Evolutionary conservation across 2,329 filamentous ascomycete genomes (phyloP).

Genomic region (Zelopaecilomyces penicillatus): DNA sequence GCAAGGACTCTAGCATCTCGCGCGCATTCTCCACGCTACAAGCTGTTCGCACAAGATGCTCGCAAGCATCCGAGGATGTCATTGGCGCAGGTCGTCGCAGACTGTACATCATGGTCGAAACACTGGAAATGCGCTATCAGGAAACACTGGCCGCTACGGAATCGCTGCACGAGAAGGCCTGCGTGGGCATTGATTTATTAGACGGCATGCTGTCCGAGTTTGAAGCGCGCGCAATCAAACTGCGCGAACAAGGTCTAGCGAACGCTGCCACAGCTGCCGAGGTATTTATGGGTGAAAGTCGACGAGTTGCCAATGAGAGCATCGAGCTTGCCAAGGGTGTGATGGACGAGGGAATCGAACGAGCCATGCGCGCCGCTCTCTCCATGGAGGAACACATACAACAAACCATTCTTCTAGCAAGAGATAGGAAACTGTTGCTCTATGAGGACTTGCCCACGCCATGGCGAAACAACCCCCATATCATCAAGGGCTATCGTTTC

Average conservation of each 20-base stretch:
- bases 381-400: conserved; percentile 79
- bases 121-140: conserved; percentile 78
- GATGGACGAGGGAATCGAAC: conserved; percentile 72
- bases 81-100: conserved; percentile 78
- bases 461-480: conserved; percentile 94
- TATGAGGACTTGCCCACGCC: conserved; percentile 88
- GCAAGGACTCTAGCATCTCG: conserved; percentile 74
- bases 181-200: conserved; percentile 77
- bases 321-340: conserved; percentile 66
- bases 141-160: conserved; percentile 77
- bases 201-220: conserved; percentile 80
- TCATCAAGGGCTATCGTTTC: conserved; percentile 86
- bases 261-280: conserved; percentile 58
- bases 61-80: conserved; percentile 81
- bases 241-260: conserved; percentile 67
- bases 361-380: conserved; percentile 73
- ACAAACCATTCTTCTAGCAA: conserved; percentile 63
- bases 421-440: conserved; percentile 71
- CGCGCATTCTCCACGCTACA: conserved; percentile 80
- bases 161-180: conserved; percentile 84
- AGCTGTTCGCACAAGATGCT: conserved; percentile 79
- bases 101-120: conserved; percentile 85
- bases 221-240: conserved; percentile 70
- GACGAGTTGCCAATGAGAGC: conserved; percentile 71
- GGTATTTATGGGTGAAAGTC: conserved; percentile 67